phyloP scores from a whole-genome alignment of 2,329 filamentous ascomycete species.

The Aureobasidium uvarum region DNA sequence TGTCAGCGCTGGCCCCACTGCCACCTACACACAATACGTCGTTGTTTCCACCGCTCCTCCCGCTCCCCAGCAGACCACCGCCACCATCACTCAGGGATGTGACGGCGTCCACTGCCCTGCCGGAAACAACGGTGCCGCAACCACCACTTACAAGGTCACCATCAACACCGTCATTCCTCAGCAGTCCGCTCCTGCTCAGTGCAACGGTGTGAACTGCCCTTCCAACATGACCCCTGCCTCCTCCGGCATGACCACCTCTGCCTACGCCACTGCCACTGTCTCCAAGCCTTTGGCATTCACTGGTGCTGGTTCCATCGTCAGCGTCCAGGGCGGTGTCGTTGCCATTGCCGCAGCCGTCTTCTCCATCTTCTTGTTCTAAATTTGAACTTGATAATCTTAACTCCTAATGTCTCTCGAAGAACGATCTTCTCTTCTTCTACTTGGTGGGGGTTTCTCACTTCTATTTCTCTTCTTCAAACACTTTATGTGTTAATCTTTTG shows the following conservation, averaged over 20 bases:
- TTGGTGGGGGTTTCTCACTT: not conserved
- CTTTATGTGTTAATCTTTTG: not conserved
- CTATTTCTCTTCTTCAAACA: not conserved
- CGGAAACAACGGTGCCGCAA: too few species aligned
- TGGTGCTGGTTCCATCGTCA: conserved; percentile 12
- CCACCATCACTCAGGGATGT: conserved; percentile 32
- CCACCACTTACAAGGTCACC: conserved; percentile 8
- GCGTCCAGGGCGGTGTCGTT: conserved; percentile 20
- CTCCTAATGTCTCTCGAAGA: conserved; percentile 14
- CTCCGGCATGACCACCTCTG: conserved; percentile 12
- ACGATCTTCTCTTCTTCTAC: not conserved
- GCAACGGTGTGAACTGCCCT: not conserved
- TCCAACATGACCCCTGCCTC: not conserved
- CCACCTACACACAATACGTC: conserved; percentile 8
- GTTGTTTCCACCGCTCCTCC: conserved; percentile 28
- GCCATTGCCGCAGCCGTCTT: conserved; percentile 4
- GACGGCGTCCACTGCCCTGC: not conserved
- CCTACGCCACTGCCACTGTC: not conserved
- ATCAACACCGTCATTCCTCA: conserved; percentile 10
- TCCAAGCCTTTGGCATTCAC: conserved; percentile 17
- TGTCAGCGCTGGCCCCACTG: not conserved
- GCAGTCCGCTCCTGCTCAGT: not conserved
- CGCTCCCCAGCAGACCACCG: conserved; percentile 6
- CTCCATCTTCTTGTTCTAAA: conserved; percentile 17
- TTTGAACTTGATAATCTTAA: not conserved